Percentiles rank a stretch among this genome's conserved stretches.
Evolutionary conservation across 176 grass and related monocot species (phyloP).

Genomic region (Carex pumila): DNA sequence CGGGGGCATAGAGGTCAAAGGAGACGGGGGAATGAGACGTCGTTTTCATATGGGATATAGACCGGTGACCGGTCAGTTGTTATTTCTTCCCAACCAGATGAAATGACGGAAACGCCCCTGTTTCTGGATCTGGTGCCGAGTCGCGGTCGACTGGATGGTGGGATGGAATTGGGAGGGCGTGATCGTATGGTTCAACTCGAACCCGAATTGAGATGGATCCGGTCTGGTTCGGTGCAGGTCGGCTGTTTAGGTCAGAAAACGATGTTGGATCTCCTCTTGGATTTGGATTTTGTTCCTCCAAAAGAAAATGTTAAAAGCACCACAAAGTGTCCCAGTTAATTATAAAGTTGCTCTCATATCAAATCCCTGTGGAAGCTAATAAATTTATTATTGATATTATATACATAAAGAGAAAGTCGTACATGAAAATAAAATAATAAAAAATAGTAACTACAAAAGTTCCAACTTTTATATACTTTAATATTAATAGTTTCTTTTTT

Average conservation of each 20-base stretch:
- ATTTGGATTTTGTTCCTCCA: slow-evolving; percentile 14
- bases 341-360: not conserved
- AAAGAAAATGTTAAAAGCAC: not conserved
- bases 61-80: slow-evolving; percentile 3
- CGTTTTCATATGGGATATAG: not conserved
- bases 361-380: not conserved
- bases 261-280: slow-evolving; percentile 4
- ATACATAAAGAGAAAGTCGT: not conserved
- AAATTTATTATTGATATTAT: not conserved
- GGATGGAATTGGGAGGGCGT: not conserved
- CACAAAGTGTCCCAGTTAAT: not conserved
- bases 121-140: not conserved
- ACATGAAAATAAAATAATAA: not conserved
- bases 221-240: not conserved
- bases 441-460: not conserved
- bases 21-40: not conserved
- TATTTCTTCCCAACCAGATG: not conserved
- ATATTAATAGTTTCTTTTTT: not conserved
- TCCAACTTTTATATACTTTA: not conserved
- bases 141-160: not conserved
- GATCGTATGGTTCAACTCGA: not conserved
- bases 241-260: slow-evolving; percentile 8
- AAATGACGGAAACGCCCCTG: not conserved
- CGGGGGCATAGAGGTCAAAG: slow-evolving; percentile 9
- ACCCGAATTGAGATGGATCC: not conserved